Conservation (phyloP, 1,139 yeast species). For the Candida sp. region DNA sequence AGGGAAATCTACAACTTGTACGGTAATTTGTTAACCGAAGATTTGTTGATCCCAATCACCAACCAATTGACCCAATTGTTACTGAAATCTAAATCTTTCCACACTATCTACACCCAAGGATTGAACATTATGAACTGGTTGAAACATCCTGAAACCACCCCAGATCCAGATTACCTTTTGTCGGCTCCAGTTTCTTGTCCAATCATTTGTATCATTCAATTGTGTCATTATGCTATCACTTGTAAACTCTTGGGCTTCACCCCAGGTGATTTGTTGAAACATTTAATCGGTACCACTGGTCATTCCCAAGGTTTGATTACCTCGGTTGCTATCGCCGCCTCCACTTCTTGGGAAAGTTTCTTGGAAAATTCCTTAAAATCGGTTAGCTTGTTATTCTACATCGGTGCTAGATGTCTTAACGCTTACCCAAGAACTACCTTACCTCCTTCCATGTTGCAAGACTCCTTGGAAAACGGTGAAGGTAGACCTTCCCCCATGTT, state of each 20-base stretch:
- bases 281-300: constrained; percentile 87
- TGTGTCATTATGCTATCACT: constrained; percentile 88
- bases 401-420: constrained; percentile 89
- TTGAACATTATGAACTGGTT: constrained; percentile 88
- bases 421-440: constrained; percentile 91
- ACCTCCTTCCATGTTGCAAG: constrained; percentile 92
- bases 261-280: constrained; percentile 81
- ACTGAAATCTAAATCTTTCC: constrained; percentile 70
- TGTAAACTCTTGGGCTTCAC: constrained; percentile 81
- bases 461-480: constrained; percentile 90
- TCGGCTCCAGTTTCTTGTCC: constrained; percentile 96
- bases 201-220: constrained; percentile 89
- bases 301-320: constrained; percentile 98
- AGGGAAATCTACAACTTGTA: constrained; percentile 80
- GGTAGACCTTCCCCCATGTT: constrained; percentile 98
- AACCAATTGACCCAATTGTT: constrained; percentile 66
- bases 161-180: constrained; percentile 83
- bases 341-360: constrained; percentile 85
- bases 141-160: constrained; percentile 78
- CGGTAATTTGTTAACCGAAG: constrained; percentile 72
- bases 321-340: constrained; percentile 85
- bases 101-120: constrained; percentile 92
- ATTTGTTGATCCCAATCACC: constrained; percentile 69
- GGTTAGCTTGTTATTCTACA: constrained; percentile 80
- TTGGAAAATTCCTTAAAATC: constrained; percentile 71